Evolutionary conservation across 208 protist species (phyloP).

Genomic region (Trypanosoma congolense): DNA sequence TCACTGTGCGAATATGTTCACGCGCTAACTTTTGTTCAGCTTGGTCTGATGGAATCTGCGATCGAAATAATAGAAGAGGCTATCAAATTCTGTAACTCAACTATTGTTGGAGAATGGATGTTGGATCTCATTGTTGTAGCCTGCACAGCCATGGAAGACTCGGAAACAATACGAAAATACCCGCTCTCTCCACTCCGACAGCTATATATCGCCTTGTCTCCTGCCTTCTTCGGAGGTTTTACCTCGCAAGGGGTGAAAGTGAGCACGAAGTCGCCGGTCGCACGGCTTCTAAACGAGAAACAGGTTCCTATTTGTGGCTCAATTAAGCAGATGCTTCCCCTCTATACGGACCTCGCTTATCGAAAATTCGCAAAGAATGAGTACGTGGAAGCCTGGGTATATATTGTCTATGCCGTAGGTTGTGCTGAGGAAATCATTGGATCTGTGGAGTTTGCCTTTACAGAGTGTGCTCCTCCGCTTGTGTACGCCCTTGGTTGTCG

Average conservation of each 20-base stretch:
- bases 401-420: constrained; percentile 60
- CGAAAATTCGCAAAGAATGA: constrained; percentile 30
- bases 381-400: constrained; percentile 54
- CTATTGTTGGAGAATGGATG: constrained; percentile 33
- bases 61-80: constrained; percentile 29
- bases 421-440: constrained; percentile 71
- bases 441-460: constrained; percentile 66
- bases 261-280: constrained; percentile 12
- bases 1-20: constrained; percentile 60
- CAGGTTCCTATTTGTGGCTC: constrained; percentile 40
- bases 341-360: constrained; percentile 59
- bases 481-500: constrained; percentile 57
- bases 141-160: constrained; percentile 65
- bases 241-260: not conserved
- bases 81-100: constrained; percentile 9
- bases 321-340: constrained; percentile 53
- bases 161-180: constrained; percentile 33
- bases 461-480: constrained; percentile 57
- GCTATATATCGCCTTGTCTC: constrained; percentile 55
- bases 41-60: constrained; percentile 50
- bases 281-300: constrained; percentile 44
- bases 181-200: constrained; percentile 45
- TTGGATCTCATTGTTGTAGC: constrained; percentile 34
- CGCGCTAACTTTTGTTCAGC: constrained; percentile 61
- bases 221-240: constrained; percentile 71